Base-by-base conservation (phyloP, 345 rosid genomes). In the Hypericum androsaemum region DNA sequence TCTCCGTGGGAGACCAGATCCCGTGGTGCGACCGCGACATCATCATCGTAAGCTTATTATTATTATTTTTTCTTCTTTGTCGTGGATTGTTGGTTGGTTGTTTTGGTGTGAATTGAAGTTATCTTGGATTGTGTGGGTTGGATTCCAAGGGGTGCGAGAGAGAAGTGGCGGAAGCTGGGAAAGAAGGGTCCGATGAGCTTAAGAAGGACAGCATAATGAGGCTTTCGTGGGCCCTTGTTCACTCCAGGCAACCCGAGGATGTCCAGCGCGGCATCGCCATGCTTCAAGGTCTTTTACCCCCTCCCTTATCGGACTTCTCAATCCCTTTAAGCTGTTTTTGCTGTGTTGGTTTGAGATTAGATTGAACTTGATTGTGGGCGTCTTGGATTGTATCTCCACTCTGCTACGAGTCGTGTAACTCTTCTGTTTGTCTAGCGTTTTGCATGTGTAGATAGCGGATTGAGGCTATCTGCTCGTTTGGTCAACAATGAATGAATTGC, bases 171-270 rank as follows among this genome's bases (percentile, higher is more conserved):
- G 86, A 83, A 73, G 81, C 83, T 41, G 74, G 57, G 12, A 74
- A 77, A 56, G 74, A 69, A 11, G 73, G 54, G 43, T 71, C 77
- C 41, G 81, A 64, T 52, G 81, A 76, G 63, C 57, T 69, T 52
- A 61, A 65, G 64, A 75, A 60, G 41, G 83, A 81, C 55, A 74
- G 83, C 66, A 60, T 83, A 16, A 81, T 81, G 81, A 74, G 86
- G 17, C 64, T 86, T 35, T 86, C 92, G 5, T 86, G 95, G 95
- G 78, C 95, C 69, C 89, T 86, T 56, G 84, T 83, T 71, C 95
- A 86, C 65, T 83, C 92, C 4, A 76, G 77, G 57, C 65, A 53
- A 15, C 53, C 74, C 0, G 83, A 59, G 15, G 86, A 83, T 63
- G 74, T 81, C 13, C 92, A 83, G 50, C 95, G 92, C 16, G 95